phyloP scores from a whole-genome alignment of 2,329 filamentous ascomycete species.

The Fusarium miscanthi region DNA sequence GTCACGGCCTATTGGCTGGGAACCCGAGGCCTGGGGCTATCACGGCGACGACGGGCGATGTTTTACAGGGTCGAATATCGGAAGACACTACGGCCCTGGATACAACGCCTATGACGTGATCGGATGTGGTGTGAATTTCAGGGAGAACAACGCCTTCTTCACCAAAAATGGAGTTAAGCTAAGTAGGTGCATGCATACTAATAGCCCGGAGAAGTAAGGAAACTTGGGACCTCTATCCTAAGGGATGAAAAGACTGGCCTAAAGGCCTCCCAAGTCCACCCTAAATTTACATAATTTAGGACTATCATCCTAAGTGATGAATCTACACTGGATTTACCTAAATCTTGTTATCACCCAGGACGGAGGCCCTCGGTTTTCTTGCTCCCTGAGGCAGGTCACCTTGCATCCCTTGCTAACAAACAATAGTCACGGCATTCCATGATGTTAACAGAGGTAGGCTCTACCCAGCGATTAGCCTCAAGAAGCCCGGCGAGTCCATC shows the following conservation, averaged over 20 bases:
- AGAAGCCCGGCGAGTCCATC: slow-evolving; percentile 71
- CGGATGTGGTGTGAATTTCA: slow-evolving; percentile 75
- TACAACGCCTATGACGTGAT: slow-evolving; percentile 69
- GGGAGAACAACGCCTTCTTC: slow-evolving; percentile 73
- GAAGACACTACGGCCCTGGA: slow-evolving; percentile 66
- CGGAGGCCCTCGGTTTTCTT: not conserved
- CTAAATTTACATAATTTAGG: not conserved
- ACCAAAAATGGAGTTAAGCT: slow-evolving; percentile 72
- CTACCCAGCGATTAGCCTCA: slow-evolving; percentile 75
- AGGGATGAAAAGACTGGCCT: not conserved
- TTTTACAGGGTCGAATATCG: slow-evolving; percentile 66
- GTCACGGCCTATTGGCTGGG: slow-evolving; percentile 72
- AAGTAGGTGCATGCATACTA: slow-evolving; percentile 54
- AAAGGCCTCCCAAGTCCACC: not conserved
- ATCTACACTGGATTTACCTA: not conserved
- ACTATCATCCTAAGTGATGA: not conserved
- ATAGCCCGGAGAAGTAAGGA: not conserved
- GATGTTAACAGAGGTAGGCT: slow-evolving; percentile 71
- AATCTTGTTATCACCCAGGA: not conserved
- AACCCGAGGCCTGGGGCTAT: slow-evolving; percentile 75
- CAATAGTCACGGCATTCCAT: slow-evolving; percentile 72
- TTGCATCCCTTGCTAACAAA: slow-evolving; percentile 41
- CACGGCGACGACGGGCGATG: slow-evolving; percentile 75
- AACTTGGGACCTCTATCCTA: not conserved
- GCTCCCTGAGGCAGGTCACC: not conserved